Percentiles rank a stretch among this genome's conserved stretches.
Conservation (phyloP, 345 rosid species). For the Kandelia obovata region DNA sequence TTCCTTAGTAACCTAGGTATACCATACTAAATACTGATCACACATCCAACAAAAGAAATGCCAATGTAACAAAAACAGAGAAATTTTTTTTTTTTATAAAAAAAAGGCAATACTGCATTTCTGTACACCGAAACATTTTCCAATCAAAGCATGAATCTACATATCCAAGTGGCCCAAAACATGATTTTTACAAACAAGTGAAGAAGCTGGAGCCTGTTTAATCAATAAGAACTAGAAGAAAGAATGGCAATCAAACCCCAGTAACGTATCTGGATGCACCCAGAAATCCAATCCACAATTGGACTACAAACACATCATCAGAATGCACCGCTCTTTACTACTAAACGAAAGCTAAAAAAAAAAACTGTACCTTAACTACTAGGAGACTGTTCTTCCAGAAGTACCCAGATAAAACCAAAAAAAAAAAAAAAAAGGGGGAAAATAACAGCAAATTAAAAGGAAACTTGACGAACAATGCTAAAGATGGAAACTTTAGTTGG, state of each 20-base stretch:
- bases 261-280: background rate
- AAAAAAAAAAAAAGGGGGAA: background rate
- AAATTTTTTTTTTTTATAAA: background rate
- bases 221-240: background rate
- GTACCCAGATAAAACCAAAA: background rate
- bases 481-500: background rate
- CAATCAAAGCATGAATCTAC: background rate
- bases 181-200: background rate
- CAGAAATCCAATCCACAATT: constrained; percentile 7
- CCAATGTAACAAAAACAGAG: background rate
- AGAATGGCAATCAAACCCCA: background rate
- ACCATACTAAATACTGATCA: no score
- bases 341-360: background rate
- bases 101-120: background rate
- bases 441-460: constrained; percentile 1
- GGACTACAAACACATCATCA: background rate
- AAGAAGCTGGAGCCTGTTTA: constrained; percentile 1
- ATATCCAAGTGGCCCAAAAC: background rate
- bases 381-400: background rate
- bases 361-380: background rate
- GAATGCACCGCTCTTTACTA: background rate
- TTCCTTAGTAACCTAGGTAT: no score
- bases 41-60: no score
- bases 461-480: constrained; percentile 5
- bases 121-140: background rate